Evolutionary conservation across 2,329 filamentous ascomycete species (phyloP).

Genomic region (Neodidymelliopsis sp.): DNA sequence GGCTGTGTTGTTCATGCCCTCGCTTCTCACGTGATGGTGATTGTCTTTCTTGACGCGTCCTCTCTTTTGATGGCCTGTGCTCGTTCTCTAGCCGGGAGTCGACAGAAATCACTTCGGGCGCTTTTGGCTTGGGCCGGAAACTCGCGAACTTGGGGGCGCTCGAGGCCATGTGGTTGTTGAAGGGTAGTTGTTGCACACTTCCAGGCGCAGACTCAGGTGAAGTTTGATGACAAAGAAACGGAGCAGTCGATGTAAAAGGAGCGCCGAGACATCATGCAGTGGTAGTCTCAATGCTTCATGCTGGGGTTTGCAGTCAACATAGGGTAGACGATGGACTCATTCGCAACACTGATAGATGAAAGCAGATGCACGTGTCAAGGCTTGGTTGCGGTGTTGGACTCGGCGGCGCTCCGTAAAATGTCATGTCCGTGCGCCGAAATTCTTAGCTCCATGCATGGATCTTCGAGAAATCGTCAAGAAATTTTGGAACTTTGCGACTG

Average conservation of each 20-base stretch:
- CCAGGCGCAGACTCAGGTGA: neutral
- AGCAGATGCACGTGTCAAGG: neutral
- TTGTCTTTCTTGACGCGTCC: neutral
- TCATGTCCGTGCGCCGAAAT: conserved; percentile 5
- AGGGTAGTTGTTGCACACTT: neutral
- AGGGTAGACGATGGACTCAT: no score
- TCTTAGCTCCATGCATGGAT: conserved; percentile 7
- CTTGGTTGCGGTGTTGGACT: conserved; percentile 1
- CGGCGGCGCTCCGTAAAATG: conserved; percentile 8
- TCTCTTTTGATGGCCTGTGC: conserved; percentile 21
- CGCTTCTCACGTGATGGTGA: conserved; percentile 48
- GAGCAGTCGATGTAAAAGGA: no score
- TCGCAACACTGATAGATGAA: no score
- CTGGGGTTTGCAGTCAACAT: neutral
- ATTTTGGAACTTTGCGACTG: conserved; percentile 25
- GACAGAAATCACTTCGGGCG: no score
- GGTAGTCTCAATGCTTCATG: neutral
- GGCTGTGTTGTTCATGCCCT: no score
- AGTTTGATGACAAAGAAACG: neutral
- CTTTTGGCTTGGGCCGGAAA: conserved; percentile 65
- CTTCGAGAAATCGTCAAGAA: conserved; percentile 13
- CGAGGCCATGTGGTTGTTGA: conserved; percentile 31
- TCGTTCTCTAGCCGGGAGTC: no score
- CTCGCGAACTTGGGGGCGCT: conserved; percentile 75
- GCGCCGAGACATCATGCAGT: neutral